Evolutionary conservation across 2,329 filamentous ascomycete species (phyloP).

Genomic region (Arthrinium puccinioides): DNA sequence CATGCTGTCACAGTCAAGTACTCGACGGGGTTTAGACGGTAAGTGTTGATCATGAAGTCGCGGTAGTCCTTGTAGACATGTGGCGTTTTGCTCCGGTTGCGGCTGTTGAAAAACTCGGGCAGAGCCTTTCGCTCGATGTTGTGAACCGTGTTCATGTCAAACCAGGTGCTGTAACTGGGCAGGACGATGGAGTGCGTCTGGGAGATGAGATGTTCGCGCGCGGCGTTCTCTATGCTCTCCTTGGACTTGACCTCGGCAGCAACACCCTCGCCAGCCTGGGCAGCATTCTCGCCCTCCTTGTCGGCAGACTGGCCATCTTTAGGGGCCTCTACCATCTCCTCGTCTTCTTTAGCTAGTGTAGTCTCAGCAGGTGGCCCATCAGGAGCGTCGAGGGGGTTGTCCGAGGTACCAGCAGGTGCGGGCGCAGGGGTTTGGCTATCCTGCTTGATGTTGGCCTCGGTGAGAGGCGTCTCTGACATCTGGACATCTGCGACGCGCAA

Average conservation of each 20-base stretch:
- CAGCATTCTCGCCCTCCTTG: slow-evolving; percentile 36
- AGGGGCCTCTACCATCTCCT: slow-evolving; percentile 68
- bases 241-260: slow-evolving; percentile 64
- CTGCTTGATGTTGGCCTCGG: slow-evolving; percentile 49
- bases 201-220: slow-evolving; percentile 83
- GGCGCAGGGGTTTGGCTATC: slow-evolving; percentile 50
- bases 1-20: slow-evolving; percentile 97
- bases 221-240: slow-evolving; percentile 73
- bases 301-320: slow-evolving; percentile 37
- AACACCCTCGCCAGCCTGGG: slow-evolving; percentile 36
- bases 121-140: slow-evolving; percentile 89
- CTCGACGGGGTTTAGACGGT: slow-evolving; percentile 89
- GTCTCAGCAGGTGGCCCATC: slow-evolving; percentile 56
- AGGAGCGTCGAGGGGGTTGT: slow-evolving; percentile 64
- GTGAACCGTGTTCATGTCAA: slow-evolving; percentile 93
- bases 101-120: slow-evolving; percentile 96
- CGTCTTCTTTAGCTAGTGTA: slow-evolving; percentile 57
- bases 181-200: slow-evolving; percentile 95
- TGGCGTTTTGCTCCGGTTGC: slow-evolving; percentile 96
- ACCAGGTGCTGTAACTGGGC: slow-evolving; percentile 97
- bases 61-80: slow-evolving; percentile 98
- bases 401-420: slow-evolving; percentile 39
- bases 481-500: slow-evolving; percentile 46
- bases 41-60: slow-evolving; percentile 99
- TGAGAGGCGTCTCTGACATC: slow-evolving; percentile 47